Base-by-base conservation (phyloP, 108 stramenopile genomes). In the Stephanodiscus triporus region DNA sequence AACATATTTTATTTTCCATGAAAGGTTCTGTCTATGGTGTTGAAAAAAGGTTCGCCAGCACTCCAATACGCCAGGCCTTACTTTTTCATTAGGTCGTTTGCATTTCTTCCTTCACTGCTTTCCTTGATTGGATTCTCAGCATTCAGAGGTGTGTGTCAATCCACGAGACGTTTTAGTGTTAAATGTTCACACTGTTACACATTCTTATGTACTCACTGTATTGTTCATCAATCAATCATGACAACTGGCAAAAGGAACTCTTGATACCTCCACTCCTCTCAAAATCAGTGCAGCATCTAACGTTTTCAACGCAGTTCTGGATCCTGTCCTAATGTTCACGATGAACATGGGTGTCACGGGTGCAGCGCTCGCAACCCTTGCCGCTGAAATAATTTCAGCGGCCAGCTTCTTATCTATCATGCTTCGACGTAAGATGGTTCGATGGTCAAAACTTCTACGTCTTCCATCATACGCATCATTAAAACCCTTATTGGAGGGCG, bases 21-120 rank as follows among this genome's bases (percentile, higher is more conserved):
- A n/a, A 40, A 30, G 17, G 22, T 65, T 22, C 48, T 29, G 24
- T 73, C 32, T 16, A 27, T 59, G 37, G 20, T 53, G 19, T 40
- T 45, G 43, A 45, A 45, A 85, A 67, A 77, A 17, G 88, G 89
- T 13, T 86, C 91, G 34, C 92, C 92, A 26, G 95, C 95, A 11
- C 75, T 90, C 56, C 70, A 89, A 77, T 96, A 89, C 77, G 95
- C 95, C 38, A 78, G 57, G 66, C 95, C 95, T 11, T 96, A 96
- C 60, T 77, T 96, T 9, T 71, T 88, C 65, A 87, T 93, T 51
- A 81, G 95, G 53, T 78, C 92, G 14, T 88, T 93, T 73, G 88
- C 92, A n/a, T 93, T 94, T 55, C 58, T 96, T 20, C 93, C 95
- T n/a, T 89, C 88, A 0, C 72, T 94, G 60, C 70, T 96, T 20